Evolutionary conservation across 257 asterid genomes (phyloP), one percentile per base, ranked within the genome.

Genomic region (Capsicum rhomboideum): DNA sequence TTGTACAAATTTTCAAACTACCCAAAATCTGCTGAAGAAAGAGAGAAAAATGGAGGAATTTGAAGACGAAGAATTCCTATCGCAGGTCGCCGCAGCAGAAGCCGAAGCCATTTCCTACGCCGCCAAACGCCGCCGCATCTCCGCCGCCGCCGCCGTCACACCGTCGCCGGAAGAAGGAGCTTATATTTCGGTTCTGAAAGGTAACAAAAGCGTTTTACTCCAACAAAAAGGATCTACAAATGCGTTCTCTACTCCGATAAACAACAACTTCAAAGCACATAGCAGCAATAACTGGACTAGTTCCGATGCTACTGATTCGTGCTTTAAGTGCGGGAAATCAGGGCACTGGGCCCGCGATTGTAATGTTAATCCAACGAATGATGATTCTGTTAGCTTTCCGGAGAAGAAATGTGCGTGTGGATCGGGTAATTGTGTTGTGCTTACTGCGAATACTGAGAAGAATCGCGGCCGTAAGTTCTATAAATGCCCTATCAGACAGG

Each of bases 331-430:
- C 56, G 85, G 82, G 55, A 83, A 83, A 72, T 72, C 66, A 50
- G 85, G 85, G 2, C 85, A 83, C 59, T 83, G 85, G 85, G 49
- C 82, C 10, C 85, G 85, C 59, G 85, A 83, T 83, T 83, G 85
- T 59, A 72, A 42, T 63, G 61, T 11, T 26, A 68, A 34, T 82
- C 84, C 78, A 10, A 12, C 20, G 2, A 82, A 34, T 82, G 64
- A 46, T 21, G 87, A 56, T 64, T 64, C 84, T 2, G 31, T 16
- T n/a, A 82, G 64, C 66, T 64, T 82, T 44, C 71, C 79, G 37
- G 67, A 82, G 17, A 84, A 84, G 86, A 26, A 49, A 13, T 84
- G 86, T 79, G 84, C 84, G 16, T 84, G 86, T 66, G 84, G 84
- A 52, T 54, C 23, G 8, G 83, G 84, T 46, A 80, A 20, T 67